Evolutionary conservation across 1,284 basidiomycete genomes (phyloP).

Genomic region (Stereum hirsutum): DNA sequence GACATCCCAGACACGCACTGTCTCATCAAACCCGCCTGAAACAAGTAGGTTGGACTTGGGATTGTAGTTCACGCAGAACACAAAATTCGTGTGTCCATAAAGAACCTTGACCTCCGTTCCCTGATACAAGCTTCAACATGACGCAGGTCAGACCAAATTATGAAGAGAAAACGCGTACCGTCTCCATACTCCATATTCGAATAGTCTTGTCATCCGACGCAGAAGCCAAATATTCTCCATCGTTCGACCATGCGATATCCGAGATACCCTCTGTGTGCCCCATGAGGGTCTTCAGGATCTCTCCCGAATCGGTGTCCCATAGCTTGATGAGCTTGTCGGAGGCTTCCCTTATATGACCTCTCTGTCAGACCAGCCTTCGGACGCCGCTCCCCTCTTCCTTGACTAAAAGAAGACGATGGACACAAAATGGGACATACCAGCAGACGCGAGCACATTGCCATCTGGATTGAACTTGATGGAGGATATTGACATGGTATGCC

Average conservation of each 20-base stretch:
- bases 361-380: constrained; percentile 9
- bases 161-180: constrained; percentile 28
- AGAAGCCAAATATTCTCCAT: constrained; percentile 76
- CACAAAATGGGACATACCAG: constrained; percentile 39
- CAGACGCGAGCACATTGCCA: constrained; percentile 64
- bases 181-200: constrained; percentile 71
- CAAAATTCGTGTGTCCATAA: constrained; percentile 85
- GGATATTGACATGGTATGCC: constrained; percentile 67
- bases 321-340: constrained; percentile 75
- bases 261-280: constrained; percentile 80
- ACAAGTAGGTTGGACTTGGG: constrained; percentile 84
- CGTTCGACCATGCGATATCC: constrained; percentile 80
- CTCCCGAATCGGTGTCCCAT: constrained; percentile 66
- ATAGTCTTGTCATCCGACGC: constrained; percentile 88
- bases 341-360: constrained; percentile 45
- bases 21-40: constrained; percentile 92
- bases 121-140: constrained; percentile 24
- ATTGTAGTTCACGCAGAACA: constrained; percentile 89
- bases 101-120: constrained; percentile 52
- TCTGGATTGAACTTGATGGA: constrained; percentile 76
- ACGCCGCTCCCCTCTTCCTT: background rate
- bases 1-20: constrained; percentile 94
- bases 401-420: constrained; percentile 2
- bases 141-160: background rate
- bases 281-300: constrained; percentile 59